These are phyloP conservation scores for Backusella macrospora DNA, from an alignment of 192 early-diverging fungal species.

Conservation along the genomic window DNA sequence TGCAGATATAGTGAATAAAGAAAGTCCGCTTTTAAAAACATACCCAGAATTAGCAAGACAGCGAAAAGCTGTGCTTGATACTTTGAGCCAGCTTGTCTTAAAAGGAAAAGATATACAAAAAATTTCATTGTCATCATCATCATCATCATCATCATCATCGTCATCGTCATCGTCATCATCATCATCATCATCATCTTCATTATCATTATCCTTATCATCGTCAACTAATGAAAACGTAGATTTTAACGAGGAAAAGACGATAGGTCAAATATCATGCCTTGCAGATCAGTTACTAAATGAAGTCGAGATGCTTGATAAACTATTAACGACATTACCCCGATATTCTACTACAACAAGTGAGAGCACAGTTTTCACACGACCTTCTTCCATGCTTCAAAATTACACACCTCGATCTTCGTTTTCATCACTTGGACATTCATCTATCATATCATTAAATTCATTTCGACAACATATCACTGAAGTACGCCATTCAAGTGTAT, in stretches of 20 bases:
- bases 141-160: too few species aligned
- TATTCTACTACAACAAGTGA: neutral
- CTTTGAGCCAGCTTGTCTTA: constrained; percentile 35
- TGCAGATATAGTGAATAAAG: constrained; percentile 33
- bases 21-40: constrained; percentile 36
- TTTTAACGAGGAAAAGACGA: neutral
- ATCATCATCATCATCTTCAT: neutral
- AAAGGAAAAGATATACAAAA: constrained; percentile 28
- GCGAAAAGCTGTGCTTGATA: constrained; percentile 30
- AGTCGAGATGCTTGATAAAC: constrained; percentile 20
- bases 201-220: neutral
- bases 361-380: neutral
- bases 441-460: neutral
- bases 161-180: neutral
- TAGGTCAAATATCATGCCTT: constrained; percentile 22
- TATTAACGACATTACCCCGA: constrained; percentile 2
- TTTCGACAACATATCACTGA: constrained; percentile 26
- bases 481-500: constrained; percentile 14
- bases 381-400: constrained; percentile 13
- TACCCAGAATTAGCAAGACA: constrained; percentile 38
- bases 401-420: neutral
- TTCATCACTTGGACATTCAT: neutral
- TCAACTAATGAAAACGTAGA: neutral
- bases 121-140: too few species aligned
- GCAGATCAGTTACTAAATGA: constrained; percentile 32